Evolutionary conservation across 202 grass and related monocot species (phyloP).

Genomic region (Miscanthus sacchariflorus): DNA sequence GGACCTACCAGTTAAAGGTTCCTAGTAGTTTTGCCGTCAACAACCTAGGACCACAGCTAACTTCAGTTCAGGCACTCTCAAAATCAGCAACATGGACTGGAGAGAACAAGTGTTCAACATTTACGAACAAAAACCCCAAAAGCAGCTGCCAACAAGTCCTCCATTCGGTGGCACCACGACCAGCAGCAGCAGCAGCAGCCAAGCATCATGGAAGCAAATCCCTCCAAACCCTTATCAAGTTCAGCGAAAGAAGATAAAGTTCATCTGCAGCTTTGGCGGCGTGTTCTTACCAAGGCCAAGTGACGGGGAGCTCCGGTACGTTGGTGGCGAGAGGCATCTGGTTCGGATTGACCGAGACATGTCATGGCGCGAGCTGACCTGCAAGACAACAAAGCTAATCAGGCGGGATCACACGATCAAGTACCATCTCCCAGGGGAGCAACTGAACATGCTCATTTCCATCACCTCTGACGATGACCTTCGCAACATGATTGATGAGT

Average conservation of each 20-base stretch:
- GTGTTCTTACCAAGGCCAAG: slow-evolving; percentile 81
- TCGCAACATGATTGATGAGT: slow-evolving; percentile 86
- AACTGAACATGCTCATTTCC: slow-evolving; percentile 77
- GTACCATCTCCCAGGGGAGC: slow-evolving; percentile 87
- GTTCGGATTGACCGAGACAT: slow-evolving; percentile 62
- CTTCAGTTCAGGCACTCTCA: slow-evolving; percentile 21
- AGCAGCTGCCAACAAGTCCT: slow-evolving; percentile 13
- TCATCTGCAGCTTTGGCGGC: slow-evolving; percentile 83
- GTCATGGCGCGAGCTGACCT: slow-evolving; percentile 70
- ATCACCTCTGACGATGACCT: slow-evolving; percentile 84
- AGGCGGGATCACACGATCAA: slow-evolving; percentile 65
- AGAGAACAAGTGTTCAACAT: slow-evolving; percentile 24
- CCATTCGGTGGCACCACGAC: slow-evolving; percentile 28
- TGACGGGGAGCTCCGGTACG: slow-evolving; percentile 73
- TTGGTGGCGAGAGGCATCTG: slow-evolving; percentile 77
- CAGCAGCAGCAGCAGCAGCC: slow-evolving; percentile 27
- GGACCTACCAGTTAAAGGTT: slow-evolving; percentile 2
- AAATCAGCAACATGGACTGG: slow-evolving; percentile 33
- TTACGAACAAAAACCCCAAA: slow-evolving; percentile 28
- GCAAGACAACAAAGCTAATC: slow-evolving; percentile 55
- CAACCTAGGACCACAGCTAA: slow-evolving; percentile 20
- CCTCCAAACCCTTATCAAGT: slow-evolving; percentile 21
- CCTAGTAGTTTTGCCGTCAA: not conserved
- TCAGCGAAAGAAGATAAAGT: slow-evolving; percentile 60
- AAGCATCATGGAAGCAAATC: slow-evolving; percentile 39